Base-by-base conservation (phyloP, 2,329 filamentous ascomycete species). In the Penicillium expansum region DNA sequence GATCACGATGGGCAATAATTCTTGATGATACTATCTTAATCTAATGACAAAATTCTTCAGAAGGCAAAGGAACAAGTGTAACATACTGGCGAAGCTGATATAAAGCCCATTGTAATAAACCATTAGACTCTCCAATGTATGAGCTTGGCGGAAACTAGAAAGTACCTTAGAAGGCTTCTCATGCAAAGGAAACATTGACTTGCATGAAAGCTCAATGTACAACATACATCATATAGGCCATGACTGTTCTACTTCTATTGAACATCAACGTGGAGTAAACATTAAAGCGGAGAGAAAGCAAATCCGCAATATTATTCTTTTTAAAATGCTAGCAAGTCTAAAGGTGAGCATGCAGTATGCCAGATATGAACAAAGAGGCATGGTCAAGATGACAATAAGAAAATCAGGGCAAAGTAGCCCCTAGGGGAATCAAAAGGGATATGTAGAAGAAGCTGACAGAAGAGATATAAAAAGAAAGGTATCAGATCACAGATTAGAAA, bases 401-500 rank as follows among this genome's bases (percentile, higher is more conserved):
- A 47, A 35, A 56, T 22, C 33, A 52, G 51, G 51, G 45, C 42
- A 54, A 54, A 48, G 44, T 27, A 52, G 20, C 33, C 41, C 24
- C 6, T 33, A 33, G 48, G 29, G 20, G 32, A 33, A 24, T 39
- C 3, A 38, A 38, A 18, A 52, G 20, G 20, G 16, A 35, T 56
- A 56, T 52, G 42, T 38, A 48, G 48, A 32, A 42, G 27, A 56
- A 59, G 24, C 35, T 50, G 38, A 58, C 44, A 57, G 37, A 32
- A 50, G 22, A 52, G 54, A 44, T 37, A 49, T 49, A 43, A 59
- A 59, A 51, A 55, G 50, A 59, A 51, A 57, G 56, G 52, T 22
- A 48, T 52, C 44, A 51, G 18, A 33, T 48, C 50, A 54, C 39
- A 61, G 59, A 67, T 67, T 63, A 58, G n/a, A 56, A 57, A 57